A percentile compares a stretch with the other conserved stretches of the same genome.
phyloP scores from a whole-genome alignment of 2,329 filamentous ascomycete species.

The Phoma herbarum region DNA sequence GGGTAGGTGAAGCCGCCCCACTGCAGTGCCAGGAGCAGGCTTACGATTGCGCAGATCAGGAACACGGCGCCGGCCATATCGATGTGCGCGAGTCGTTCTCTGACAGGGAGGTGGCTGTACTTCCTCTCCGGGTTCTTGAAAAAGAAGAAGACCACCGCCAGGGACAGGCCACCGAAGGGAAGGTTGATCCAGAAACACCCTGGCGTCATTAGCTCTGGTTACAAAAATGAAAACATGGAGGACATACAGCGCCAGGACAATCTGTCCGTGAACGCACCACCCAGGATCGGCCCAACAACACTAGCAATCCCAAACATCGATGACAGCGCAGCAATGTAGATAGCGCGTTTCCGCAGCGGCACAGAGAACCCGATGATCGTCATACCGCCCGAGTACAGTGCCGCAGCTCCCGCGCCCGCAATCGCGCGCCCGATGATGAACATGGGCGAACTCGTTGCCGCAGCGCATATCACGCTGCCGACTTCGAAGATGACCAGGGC shows the following conservation, averaged over 20 bases:
- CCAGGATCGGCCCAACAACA: slow-evolving; percentile 55
- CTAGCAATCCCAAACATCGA: slow-evolving; percentile 53
- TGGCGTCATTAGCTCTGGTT: neutral
- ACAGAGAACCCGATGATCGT: slow-evolving; percentile 58
- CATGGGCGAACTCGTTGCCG: slow-evolving; percentile 58
- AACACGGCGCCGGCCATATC: slow-evolving; percentile 45
- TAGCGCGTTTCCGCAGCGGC: slow-evolving; percentile 54
- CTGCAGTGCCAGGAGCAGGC: slow-evolving; percentile 47
- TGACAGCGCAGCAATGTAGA: slow-evolving; percentile 50
- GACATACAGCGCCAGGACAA: slow-evolving; percentile 44
- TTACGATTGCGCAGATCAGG: slow-evolving; percentile 47
- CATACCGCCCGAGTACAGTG: slow-evolving; percentile 62
- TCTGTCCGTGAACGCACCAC: slow-evolving; percentile 54
- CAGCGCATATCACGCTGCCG: slow-evolving; percentile 64
- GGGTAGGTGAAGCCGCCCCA: slow-evolving; percentile 54
- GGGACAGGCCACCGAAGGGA: slow-evolving; percentile 54
- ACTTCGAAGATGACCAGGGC: slow-evolving; percentile 59
- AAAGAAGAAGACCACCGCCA: slow-evolving; percentile 45
- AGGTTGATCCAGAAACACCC: slow-evolving; percentile 55
- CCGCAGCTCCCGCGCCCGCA: slow-evolving; percentile 63
- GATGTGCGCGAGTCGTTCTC: slow-evolving; percentile 50
- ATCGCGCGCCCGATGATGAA: slow-evolving; percentile 65
- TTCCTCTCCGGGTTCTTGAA: slow-evolving; percentile 40
- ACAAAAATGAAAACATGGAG: neutral
- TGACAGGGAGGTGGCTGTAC: slow-evolving; percentile 41